Evolutionary conservation across 768 basidiomycete genomes (phyloP), one percentile per base, ranked within the genome.

Genomic region (Lanmaoa pseudosensibilis): DNA sequence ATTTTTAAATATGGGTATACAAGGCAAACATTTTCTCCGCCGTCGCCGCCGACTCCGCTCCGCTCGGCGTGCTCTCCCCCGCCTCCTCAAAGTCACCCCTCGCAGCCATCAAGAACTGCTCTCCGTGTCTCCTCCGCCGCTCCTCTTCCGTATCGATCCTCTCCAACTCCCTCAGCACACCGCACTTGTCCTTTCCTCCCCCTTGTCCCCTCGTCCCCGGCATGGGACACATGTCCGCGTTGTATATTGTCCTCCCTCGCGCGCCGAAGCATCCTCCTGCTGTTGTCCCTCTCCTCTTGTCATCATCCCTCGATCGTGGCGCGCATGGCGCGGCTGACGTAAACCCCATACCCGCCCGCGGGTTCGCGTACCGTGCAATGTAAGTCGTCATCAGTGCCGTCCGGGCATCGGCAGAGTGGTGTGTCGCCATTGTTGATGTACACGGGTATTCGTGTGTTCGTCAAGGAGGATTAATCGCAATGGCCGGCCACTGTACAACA

Each of bases 21-120:
- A 69, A 52, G 18, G 67, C 68, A 65, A 80, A 81, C 71, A 80
- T 68, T 62, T 61, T 64, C 45, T 70, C 65, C 23, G 56, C 67
- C 61, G 34, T 30, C 61, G 18, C 39, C 45, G 15, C 30, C 43
- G 15, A 21, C 46, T 23, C 25, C 46, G 11, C 34, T 11, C 2
- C 21, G 16, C 40, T 36, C 47, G 19, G 27, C 45, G 9, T 48
- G 12, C 18, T 15, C 48, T 15, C 46, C 27, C 33, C 19, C 32
- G 49, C 8, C 44, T 27, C 38, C 12, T 46, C 56, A 13, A 40
- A 18, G 21, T 57, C 49, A 1, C 50, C 54, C 46, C 49, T 7
- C 30, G 52, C 59, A 12, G 46, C 51, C 40, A 52, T 58, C 38
- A 55, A 12, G 32, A 66, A 58, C 16, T 57, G 39, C 4, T 47